Evolutionary conservation across 2,329 filamentous ascomycete species (phyloP).

Genomic region (Juglanconis sp.): DNA sequence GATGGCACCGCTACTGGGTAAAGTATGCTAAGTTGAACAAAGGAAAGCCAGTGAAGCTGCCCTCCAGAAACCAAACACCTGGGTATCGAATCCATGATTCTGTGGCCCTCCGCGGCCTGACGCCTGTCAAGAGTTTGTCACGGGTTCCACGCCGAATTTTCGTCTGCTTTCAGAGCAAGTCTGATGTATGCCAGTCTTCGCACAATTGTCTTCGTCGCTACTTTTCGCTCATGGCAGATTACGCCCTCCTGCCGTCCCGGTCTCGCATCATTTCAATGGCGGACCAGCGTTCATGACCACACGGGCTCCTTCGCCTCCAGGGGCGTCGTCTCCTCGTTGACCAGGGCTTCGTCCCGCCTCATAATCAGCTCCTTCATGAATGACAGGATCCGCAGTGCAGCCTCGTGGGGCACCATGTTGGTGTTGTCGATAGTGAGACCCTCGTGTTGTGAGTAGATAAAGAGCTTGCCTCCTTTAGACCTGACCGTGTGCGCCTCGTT

Average conservation of each 20-base stretch:
- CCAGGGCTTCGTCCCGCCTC: conserved; percentile 19
- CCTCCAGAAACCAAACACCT: neutral
- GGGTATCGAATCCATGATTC: conserved; percentile 9
- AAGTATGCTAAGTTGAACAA: neutral
- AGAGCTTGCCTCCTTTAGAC: conserved; percentile 16
- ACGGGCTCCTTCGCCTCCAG: conserved; percentile 15
- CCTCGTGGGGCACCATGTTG: conserved; percentile 21
- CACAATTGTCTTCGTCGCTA: too few relatives aligned
- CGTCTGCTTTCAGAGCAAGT: neutral
- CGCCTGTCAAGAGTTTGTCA: neutral
- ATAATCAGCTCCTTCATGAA: conserved; percentile 23
- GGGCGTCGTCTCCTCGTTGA: conserved; percentile 17
- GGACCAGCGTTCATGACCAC: conserved; percentile 2
- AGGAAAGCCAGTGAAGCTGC: neutral
- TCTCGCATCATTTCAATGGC: too few relatives aligned
- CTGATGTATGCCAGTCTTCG: neutral
- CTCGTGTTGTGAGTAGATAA: conserved; percentile 9
- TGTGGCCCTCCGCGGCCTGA: neutral
- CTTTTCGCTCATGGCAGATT: too few relatives aligned
- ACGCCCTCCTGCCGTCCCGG: too few relatives aligned
- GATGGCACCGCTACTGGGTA: neutral
- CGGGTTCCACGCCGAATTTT: neutral
- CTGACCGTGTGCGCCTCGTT: conserved; percentile 17
- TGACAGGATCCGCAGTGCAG: conserved; percentile 27
- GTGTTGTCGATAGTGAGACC: conserved; percentile 26